Conservation (phyloP, 371 early-diverging fungal species). For the Apophysomyces sp. region DNA sequence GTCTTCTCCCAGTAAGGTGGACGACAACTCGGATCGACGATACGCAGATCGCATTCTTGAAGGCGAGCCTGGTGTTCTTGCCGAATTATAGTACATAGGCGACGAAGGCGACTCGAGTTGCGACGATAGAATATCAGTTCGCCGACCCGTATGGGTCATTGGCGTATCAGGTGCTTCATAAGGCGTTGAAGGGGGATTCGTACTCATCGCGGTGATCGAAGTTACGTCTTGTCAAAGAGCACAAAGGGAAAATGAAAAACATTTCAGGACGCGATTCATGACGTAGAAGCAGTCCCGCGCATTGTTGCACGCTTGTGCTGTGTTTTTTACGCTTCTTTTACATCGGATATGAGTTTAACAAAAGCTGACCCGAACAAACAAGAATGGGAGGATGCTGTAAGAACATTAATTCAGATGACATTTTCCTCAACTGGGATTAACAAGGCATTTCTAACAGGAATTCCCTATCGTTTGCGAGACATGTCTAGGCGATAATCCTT, state of each 20-base stretch:
- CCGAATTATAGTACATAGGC: constrained; percentile 15
- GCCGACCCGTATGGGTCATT: constrained; percentile 17
- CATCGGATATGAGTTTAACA: constrained; percentile 47
- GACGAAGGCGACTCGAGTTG: constrained; percentile 25
- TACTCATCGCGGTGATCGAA: not conserved
- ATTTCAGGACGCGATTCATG: constrained; percentile 7
- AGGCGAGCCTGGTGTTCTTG: constrained; percentile 34
- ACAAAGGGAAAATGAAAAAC: constrained; percentile 3
- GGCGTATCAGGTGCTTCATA: constrained; percentile 31
- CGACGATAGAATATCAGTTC: constrained; percentile 21
- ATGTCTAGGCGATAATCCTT: constrained; percentile 96
- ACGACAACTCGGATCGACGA: constrained; percentile 44
- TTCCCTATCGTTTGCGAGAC: constrained; percentile 94
- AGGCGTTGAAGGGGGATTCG: constrained; percentile 20
- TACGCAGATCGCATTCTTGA: constrained; percentile 12
- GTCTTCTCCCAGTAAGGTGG: constrained; percentile 38
- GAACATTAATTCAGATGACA: not conserved
- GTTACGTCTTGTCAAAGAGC: not conserved
- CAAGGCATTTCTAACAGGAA: constrained; percentile 48
- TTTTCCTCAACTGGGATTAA: not conserved
- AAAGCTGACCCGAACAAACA: constrained; percentile 73
- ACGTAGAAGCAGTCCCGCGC: too few relatives aligned
- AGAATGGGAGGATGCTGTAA: constrained; percentile 73
- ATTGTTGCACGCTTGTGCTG: not conserved
- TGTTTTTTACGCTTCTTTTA: constrained; percentile 2